Evolutionary conservation across 1,284 basidiomycete genomes (phyloP).

Genomic region (Ceratobasidium theobromae): DNA sequence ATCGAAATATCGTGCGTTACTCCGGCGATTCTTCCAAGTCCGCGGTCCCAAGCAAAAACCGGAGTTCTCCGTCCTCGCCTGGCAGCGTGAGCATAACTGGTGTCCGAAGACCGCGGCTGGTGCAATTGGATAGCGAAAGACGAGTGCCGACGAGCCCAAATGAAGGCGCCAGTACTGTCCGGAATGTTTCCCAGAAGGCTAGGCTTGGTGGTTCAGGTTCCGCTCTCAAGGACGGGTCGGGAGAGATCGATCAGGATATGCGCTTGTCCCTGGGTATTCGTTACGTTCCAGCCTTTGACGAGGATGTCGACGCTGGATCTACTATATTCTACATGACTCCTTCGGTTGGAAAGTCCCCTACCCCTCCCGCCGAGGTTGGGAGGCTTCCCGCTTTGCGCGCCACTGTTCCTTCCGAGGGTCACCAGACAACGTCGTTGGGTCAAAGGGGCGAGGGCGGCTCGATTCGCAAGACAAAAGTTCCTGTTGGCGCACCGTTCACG

Average conservation of each 20-base stretch:
- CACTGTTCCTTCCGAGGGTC: no score
- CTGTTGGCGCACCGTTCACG: conserved; percentile 41
- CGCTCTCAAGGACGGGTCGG: conserved; percentile 35
- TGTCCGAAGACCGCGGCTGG: conserved; percentile 55
- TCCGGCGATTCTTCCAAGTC: conserved; percentile 38
- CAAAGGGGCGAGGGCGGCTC: no score
- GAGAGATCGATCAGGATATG: conserved; percentile 46
- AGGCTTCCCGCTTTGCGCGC: conserved; percentile 34
- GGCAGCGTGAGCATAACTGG: conserved; percentile 18
- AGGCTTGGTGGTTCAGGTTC: conserved; percentile 48
- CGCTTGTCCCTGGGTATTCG: conserved; percentile 68
- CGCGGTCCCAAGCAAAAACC: conserved; percentile 1
- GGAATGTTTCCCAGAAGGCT: conserved; percentile 66
- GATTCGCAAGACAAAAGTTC: conserved; percentile 36
- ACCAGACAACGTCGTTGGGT: no score
- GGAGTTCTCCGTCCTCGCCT: conserved; percentile 9
- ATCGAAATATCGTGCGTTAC: conserved; percentile 29
- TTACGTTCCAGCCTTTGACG: conserved; percentile 64
- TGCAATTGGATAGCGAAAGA: conserved; percentile 68
- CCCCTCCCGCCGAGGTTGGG: conserved; percentile 34
- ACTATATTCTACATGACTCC: conserved; percentile 30
- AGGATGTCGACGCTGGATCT: conserved; percentile 9
- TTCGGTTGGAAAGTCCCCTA: conserved; percentile 26
- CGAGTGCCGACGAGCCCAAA: conserved; percentile 57
- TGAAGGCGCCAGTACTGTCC: conserved; percentile 41